phyloP scores from a whole-genome alignment of 2,329 filamentous ascomycete genomes.

The Xylaria sp. region DNA sequence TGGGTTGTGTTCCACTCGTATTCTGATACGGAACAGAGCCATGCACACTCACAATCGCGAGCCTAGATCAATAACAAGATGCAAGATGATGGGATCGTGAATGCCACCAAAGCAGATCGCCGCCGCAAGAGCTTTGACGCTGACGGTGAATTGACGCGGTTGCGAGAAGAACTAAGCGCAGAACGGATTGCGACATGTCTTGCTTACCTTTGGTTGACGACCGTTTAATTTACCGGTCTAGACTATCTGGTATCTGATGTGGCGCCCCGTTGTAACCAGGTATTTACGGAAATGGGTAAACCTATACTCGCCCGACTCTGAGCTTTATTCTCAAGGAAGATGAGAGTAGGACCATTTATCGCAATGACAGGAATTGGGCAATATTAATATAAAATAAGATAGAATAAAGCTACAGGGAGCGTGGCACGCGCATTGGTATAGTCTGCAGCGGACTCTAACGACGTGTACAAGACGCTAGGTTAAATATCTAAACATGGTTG shows the following conservation, averaged over 20 bases:
- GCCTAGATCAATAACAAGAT: slow-evolving; percentile 35
- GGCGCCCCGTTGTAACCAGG: not conserved
- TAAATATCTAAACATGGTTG: slow-evolving; percentile 20
- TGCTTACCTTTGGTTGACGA: slow-evolving; percentile 15
- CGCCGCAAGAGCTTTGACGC: slow-evolving; percentile 11
- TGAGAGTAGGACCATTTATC: slow-evolving; percentile 19
- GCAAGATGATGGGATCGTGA: slow-evolving; percentile 48
- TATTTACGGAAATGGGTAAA: not conserved
- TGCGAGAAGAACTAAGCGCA: slow-evolving; percentile 13
- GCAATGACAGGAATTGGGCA: slow-evolving; percentile 8
- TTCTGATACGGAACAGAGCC: not conserved
- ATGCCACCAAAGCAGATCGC: slow-evolving; percentile 31
- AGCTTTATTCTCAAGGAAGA: not conserved
- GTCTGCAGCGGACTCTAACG: not conserved
- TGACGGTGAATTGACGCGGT: slow-evolving; percentile 19
- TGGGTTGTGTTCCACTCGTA: slow-evolving; percentile 14
- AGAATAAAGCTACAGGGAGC: slow-evolving; percentile 8
- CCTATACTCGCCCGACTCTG: no score
- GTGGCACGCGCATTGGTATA: slow-evolving; percentile 3
- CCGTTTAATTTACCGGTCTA: slow-evolving; percentile 5
- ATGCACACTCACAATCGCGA: slow-evolving; percentile 6
- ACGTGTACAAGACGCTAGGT: slow-evolving; percentile 20
- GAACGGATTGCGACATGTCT: slow-evolving; percentile 32
- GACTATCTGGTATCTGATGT: not conserved
- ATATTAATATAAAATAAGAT: not conserved